Evolutionary conservation across 495 filamentous ascomycete species (phyloP), one percentile per base, ranked within the genome.

Genomic region (Penicillium bialowiezense): DNA sequence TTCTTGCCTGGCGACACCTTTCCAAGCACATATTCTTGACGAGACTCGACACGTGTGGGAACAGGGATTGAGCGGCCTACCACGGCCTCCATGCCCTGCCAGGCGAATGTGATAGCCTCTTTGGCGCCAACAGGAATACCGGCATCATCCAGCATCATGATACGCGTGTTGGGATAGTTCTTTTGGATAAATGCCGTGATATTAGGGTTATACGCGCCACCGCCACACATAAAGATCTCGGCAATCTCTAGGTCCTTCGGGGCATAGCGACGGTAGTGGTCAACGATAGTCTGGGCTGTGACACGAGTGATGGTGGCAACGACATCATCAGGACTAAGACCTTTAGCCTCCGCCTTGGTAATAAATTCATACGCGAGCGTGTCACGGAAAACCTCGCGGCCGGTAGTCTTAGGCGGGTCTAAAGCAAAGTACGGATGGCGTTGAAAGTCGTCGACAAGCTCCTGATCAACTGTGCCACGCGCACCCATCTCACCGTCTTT

Each of bases 181-280:
- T 66, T 40, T 52, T 80, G 71, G 41, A 83, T 74, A 48, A 72
- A 77, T 3, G 62, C 62, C 7, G 68, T 67, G 53, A 80, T 82
- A 43, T 80, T 82, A 1, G 77, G 79, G 57, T 82, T 81, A 36
- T 71, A 71, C 0, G 77, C 78, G 15, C 79, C 80, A 13, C 78
- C 80, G 13, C 78, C 79, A 60, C 77, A 81, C 73, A 83, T 79
- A 63, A 75, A 83, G 34, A 81, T 74, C 62, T 83, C 79, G 3
- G 66, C 67, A 35, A 75, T 70, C 50, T 75, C 69, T n/a, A 78
- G 59, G 20, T 67, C 64, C 35, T 67, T 55, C 3, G 76, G 77
- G 12, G 72, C 70, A 52, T 74, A 82, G 26, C 73, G 70, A n/a
- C 64, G 62, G 65, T 81, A 82, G 41, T 80, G 76, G 10, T 80